Evolutionary conservation across 805 yeast genomes (phyloP), one percentile per base, ranked within the genome.

Genomic region (Naumovozyma castellii): DNA sequence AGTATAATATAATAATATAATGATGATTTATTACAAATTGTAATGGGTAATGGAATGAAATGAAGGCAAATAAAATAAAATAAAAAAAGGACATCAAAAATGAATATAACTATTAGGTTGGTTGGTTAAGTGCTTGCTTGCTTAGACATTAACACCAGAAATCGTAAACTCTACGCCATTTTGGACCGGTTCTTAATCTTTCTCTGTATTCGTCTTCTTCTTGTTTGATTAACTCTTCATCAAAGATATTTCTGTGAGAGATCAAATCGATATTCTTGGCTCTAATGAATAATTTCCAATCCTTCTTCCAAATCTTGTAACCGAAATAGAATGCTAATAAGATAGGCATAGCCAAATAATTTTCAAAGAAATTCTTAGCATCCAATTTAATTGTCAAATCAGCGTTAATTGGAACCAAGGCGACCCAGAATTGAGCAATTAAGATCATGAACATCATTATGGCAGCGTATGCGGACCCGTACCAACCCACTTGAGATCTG

Each of bases 381-480:
- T 61, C 59, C 28, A 67, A 50, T 28, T 45, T 51, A 22, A n/a
- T n/a, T n/a, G n/a, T n/a, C n/a, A n/a, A n/a, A 18, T 39, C 44
- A 27, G 43, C 49, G 14, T 56, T 60, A 37, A 79, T 59, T 33
- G 85, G 84, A 53, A 68, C 78, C 37, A 78, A 57, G 3, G 83
- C 80, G 39, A 78, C 72, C 79, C 82, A 79, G 56, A 78, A 76
- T 55, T 77, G 82, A 2, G 78, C 80, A 38, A 71, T 59, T 20
- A 78, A 50, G 20, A 78, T 70, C 37, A 76, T 62, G 8, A 62
- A 39, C 55, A 77, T 72, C 51, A 79, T 62, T 10, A 65, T 41
- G 13, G 75, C 59, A 4, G 77, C 81, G 54, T 68, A 69, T 46
- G 60, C 66, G 1, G 82, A 76, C 10, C 80, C 81, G 51, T 56